A percentile compares a stretch with the other conserved stretches of the same genome.
These are phyloP conservation scores for Apiotrichum montevideense DNA, from an alignment of 1,284 basidiomycete genomes.

Conservation along the genomic window DNA sequence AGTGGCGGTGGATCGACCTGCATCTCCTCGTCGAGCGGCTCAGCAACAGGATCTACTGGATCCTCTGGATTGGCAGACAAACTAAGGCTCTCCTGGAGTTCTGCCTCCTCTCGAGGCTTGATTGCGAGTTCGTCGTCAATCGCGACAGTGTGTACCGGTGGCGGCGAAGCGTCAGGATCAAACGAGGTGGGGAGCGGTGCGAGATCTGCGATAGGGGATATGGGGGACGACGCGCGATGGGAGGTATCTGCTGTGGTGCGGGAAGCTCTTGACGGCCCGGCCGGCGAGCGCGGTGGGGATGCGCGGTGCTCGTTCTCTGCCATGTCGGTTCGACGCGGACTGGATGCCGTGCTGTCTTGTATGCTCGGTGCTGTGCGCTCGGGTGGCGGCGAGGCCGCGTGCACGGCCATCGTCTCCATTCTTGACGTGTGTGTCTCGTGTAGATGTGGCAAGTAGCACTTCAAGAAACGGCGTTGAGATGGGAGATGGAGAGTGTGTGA, in stretches of 20 bases:
- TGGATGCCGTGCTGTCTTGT: background rate
- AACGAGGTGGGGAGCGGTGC: slow-evolving; percentile 11
- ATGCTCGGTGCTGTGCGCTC: background rate
- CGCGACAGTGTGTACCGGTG: background rate
- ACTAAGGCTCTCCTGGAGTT: background rate
- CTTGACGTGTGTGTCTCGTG: too few species aligned
- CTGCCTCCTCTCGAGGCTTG: slow-evolving; percentile 1
- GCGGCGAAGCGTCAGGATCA: slow-evolving; percentile 10
- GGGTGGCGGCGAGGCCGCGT: background rate
- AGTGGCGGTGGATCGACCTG: background rate
- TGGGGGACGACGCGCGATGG: background rate
- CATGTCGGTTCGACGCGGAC: background rate
- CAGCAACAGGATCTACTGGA: too few species aligned
- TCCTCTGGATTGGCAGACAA: too few species aligned
- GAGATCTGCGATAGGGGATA: background rate
- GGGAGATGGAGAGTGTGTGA: too few species aligned
- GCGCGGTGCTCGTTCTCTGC: background rate
- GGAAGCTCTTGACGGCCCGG: background rate
- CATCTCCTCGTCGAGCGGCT: background rate
- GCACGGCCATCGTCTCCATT: background rate
- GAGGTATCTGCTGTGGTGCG: background rate
- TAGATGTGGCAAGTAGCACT: too few species aligned
- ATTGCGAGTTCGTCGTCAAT: slow-evolving; percentile 13
- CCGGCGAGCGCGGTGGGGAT: too few species aligned
- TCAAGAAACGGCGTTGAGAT: too few species aligned